A percentile compares a stretch with the other conserved stretches of the same genome.
Evolutionary conservation across 345 rosid genomes (phyloP).

Genomic region (Citrus cavaleriei): DNA sequence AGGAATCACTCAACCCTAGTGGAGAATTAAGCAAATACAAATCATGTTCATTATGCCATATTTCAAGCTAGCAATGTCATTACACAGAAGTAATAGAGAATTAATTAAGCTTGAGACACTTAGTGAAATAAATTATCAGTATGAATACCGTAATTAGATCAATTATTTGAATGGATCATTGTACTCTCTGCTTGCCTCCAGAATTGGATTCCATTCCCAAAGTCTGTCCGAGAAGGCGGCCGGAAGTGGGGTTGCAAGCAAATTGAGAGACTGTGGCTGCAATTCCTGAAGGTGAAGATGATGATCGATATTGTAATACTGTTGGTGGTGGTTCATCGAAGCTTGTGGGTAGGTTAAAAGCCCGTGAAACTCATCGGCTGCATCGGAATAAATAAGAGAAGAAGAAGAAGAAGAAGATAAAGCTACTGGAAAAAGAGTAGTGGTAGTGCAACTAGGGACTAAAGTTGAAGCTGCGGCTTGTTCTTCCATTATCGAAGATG

Average conservation of each 20-base stretch:
- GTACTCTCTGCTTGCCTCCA: constrained; percentile 52
- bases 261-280: constrained; percentile 22
- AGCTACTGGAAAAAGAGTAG: constrained; percentile 15
- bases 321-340: constrained; percentile 34
- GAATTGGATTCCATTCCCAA: constrained; percentile 87
- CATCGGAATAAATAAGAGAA: constrained; percentile 24
- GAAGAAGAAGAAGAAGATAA: constrained; percentile 11
- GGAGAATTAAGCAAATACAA: neutral
- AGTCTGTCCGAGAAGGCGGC: constrained; percentile 49
- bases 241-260: constrained; percentile 34
- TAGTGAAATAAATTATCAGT: too few species aligned
- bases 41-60: neutral
- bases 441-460: constrained; percentile 19
- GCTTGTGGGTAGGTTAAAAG: constrained; percentile 60
- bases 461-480: neutral
- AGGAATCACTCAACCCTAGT: too few species aligned
- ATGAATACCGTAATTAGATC: constrained; percentile 1
- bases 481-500: constrained; percentile 29
- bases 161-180: constrained; percentile 63
- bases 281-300: constrained; percentile 35
- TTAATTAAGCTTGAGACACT: neutral
- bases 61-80: neutral
- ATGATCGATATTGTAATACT: constrained; percentile 25
- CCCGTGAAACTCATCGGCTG: constrained; percentile 66
- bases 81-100: neutral